Base-by-base conservation (phyloP, 1,284 basidiomycete species). In the Coniophora puteana region DNA sequence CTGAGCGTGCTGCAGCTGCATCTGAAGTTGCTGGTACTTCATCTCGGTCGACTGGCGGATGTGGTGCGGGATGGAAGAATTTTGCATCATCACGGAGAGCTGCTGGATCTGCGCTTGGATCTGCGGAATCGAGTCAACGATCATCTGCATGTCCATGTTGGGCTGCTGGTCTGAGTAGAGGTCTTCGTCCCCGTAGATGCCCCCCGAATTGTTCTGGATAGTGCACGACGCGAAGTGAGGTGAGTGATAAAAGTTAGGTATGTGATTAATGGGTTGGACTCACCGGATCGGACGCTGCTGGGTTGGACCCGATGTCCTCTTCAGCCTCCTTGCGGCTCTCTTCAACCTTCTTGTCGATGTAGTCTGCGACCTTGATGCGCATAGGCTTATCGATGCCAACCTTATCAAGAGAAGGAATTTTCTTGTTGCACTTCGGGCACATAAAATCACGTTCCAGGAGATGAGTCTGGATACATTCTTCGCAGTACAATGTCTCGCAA, bases 391-490 rank as follows among this genome's bases (percentile, higher is more conserved):
- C 92, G 50, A 79, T 63, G 44, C 78, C 62, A 35, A 97, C 72
- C 61, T 89, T 89, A 68, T 94, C 92, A 53, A 96, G 68, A 38
- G 85, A 89, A 10, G 83, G 71, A 47, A 96, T 80, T 68, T 88
- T 93, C 63, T 83, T 84, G 51, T 81, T 77, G 62, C 94, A 97
- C 46, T 82, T 80, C 11, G 90, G 92, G 64, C 93, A 97, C 44
- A 86, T 71, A 64, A 96, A 95, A 66, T 94, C 92, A 63, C 90
- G 83, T 61, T 96, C 93, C 47, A 94, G 76, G 38, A 97, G 72
- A 65, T 93, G 77, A 28, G 86, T 90, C 62, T 92, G 86, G 48
- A 97, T 88, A 68, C 93, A 96, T 60, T 96, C 93, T 65, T 96
- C 92, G 71, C 93, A 96, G 66, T 88, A 97, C n/a, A 77, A 61